phyloP scores from a whole-genome alignment of 176 grass and related monocot species.

The Themeda triandra region DNA sequence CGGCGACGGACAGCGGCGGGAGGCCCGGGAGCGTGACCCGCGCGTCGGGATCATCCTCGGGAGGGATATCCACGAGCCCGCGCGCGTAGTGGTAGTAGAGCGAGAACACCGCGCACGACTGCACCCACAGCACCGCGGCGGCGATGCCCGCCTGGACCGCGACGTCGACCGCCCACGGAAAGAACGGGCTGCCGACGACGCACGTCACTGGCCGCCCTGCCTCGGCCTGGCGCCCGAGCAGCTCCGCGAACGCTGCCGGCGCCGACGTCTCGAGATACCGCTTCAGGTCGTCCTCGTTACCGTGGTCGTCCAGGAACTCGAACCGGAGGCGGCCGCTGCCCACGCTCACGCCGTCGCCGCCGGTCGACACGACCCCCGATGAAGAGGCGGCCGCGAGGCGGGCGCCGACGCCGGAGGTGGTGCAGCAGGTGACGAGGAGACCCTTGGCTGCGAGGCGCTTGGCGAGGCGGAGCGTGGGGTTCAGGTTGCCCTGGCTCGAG shows the following conservation, averaged over 20 bases:
- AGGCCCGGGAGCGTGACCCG: too few relatives aligned
- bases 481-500: conserved; percentile 64
- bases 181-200: conserved; percentile 69
- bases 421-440: conserved; percentile 55
- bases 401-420: conserved; percentile 35
- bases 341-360: conserved; percentile 27
- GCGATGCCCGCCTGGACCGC: conserved; percentile 53
- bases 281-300: conserved; percentile 31
- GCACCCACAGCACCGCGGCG: conserved; percentile 73
- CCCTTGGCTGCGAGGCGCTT: conserved; percentile 74
- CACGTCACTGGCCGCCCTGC: conserved; percentile 54
- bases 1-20: too few relatives aligned
- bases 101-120: conserved; percentile 74
- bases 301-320: conserved; percentile 53
- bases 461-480: conserved; percentile 70
- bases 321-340: conserved; percentile 59
- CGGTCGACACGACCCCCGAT: neutral
- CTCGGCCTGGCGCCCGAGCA: conserved; percentile 42
- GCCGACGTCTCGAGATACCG: conserved; percentile 23
- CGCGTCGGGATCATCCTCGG: neutral
- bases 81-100: conserved; percentile 54
- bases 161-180: conserved; percentile 63
- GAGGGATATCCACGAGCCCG: neutral
- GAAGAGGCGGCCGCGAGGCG: neutral
- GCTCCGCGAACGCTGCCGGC: conserved; percentile 7